Evolutionary conservation across 768 basidiomycete genomes (phyloP), one percentile per base, ranked within the genome.

Genomic region (Termitomyces sp.): DNA sequence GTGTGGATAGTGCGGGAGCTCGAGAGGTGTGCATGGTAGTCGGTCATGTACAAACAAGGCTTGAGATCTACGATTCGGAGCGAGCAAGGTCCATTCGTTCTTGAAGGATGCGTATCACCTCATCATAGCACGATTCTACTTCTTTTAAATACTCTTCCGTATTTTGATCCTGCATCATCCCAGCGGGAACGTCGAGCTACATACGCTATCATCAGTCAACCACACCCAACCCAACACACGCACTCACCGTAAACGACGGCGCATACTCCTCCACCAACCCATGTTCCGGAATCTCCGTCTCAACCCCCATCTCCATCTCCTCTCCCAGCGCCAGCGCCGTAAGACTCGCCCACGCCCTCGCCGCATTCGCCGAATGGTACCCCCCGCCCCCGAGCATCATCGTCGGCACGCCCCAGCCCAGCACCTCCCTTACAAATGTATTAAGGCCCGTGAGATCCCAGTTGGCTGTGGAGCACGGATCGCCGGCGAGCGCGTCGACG

Each of bases 361-460:
- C 94, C 1, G 85, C 85, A 60, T 95, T 95, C 1, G 90, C 73
- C 4, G 83, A 81, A 61, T 89, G 76, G 66, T 98, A 97, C 0
- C 95, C 95, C 16, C 94, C 91, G 52, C 91, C 91, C 7, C 91
- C 89, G 3, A 94, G 77, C n/a, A 92, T 66, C 40, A 91, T 62
- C 50, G 49, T 43, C 4, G 59, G 59, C 0, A 60, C 20, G 0
- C 45, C 50, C 55, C 56, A 60, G 0, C 22, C 29, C 35, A 60
- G 18, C 1, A 53, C 46, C 11, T 16, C 18, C 60, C 60, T 77
- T 86, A 90, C 88, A 89, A 4, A 86, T 83, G 91, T 88, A 39
- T 77, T 75, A 0, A 71, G 65, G 2, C 69, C 70, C 9, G 75
- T 81, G 25, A 92, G 68, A 5, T 80, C 75, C 85, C 86, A 86